These are phyloP conservation scores for Chaetomium olivaceum DNA, from an alignment of 2,329 filamentous ascomycete species.

Conservation along the genomic window DNA sequence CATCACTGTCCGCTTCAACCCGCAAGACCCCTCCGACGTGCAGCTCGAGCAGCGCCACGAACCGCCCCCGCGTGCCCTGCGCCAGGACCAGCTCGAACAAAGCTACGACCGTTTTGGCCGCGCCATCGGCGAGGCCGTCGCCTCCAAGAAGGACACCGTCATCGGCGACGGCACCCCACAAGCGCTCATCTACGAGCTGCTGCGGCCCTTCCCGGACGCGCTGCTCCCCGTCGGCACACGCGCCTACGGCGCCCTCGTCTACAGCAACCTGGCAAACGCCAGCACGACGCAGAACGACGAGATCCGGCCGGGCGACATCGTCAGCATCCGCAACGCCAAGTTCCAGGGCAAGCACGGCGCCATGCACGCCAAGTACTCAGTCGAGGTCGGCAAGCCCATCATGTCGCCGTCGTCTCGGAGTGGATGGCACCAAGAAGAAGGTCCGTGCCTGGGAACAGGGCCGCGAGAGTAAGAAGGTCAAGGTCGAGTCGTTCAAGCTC, in stretches of 20 bases:
- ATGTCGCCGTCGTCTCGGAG: conserved; percentile 88
- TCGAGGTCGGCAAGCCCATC: conserved; percentile 84
- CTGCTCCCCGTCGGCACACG: conserved; percentile 84
- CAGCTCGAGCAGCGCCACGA: conserved; percentile 85
- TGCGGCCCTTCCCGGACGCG: conserved; percentile 71
- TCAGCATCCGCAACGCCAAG: conserved; percentile 86
- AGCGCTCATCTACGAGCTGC: conserved; percentile 74
- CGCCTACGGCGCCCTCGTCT: conserved; percentile 87
- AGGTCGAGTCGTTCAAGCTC: conserved; percentile 90
- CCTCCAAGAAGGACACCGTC: conserved; percentile 72
- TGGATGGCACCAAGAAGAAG: conserved; percentile 99
- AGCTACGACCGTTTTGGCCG: conserved; percentile 80
- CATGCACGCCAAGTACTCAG: conserved; percentile 91
- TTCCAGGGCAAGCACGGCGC: conserved; percentile 95
- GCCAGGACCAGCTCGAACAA: conserved; percentile 90
- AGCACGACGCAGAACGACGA: conserved; percentile 88
- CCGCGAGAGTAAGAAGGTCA: conserved; percentile 88
- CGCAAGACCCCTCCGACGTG: conserved; percentile 70
- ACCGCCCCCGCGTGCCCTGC: conserved; percentile 73
- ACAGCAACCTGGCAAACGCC: conserved; percentile 92
- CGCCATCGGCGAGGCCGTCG: conserved; percentile 70
- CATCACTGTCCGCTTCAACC: conserved; percentile 77
- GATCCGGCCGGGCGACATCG: conserved; percentile 87
- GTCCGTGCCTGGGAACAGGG: conserved; percentile 94
- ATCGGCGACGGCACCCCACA: conserved; percentile 84